A percentile compares a stretch with the other conserved stretches of the same genome.
Evolutionary conservation across 2,329 filamentous ascomycete species (phyloP).

Genomic region (Leptographium wingfieldii): DNA sequence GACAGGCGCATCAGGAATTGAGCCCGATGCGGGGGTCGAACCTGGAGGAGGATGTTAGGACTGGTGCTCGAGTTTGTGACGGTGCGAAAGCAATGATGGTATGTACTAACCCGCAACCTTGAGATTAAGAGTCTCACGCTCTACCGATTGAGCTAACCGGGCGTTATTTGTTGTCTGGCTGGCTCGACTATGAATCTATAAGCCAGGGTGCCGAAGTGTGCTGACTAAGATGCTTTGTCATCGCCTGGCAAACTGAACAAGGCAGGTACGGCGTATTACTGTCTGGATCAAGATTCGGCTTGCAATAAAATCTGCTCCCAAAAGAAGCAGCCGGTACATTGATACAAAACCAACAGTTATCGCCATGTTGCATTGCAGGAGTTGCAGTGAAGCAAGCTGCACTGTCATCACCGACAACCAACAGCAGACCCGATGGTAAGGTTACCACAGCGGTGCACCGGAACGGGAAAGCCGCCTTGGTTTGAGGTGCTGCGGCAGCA

Average conservation of each 20-base stretch:
- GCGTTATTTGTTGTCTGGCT: conserved; percentile 16
- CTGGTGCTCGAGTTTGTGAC: too few relatives aligned
- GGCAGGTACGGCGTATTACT: too few relatives aligned
- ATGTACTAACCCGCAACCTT: conserved; percentile 16
- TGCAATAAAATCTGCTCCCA: too few relatives aligned
- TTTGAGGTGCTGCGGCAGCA: too few relatives aligned
- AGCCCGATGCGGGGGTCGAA: conserved; percentile 35
- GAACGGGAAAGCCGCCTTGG: too few relatives aligned
- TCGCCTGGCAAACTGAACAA: not conserved
- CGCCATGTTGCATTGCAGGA: not conserved
- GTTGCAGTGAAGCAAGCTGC: not conserved
- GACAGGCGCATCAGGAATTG: conserved; percentile 24
- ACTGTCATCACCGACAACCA: not conserved
- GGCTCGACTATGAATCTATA: not conserved
- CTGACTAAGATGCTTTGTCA: not conserved
- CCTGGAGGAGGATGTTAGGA: conserved; percentile 1
- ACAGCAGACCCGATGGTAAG: not conserved
- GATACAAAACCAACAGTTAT: too few relatives aligned
- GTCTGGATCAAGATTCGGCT: too few relatives aligned
- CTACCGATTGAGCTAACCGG: conserved; percentile 58
- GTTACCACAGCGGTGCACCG: not conserved
- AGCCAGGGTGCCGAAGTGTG: not conserved
- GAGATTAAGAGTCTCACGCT: conserved; percentile 56
- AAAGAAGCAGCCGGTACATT: too few relatives aligned
- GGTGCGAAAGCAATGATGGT: not conserved